These are phyloP conservation scores for Xylaria sp. DNA, from an alignment of 2,329 filamentous ascomycete genomes.

Conservation along the genomic window DNA sequence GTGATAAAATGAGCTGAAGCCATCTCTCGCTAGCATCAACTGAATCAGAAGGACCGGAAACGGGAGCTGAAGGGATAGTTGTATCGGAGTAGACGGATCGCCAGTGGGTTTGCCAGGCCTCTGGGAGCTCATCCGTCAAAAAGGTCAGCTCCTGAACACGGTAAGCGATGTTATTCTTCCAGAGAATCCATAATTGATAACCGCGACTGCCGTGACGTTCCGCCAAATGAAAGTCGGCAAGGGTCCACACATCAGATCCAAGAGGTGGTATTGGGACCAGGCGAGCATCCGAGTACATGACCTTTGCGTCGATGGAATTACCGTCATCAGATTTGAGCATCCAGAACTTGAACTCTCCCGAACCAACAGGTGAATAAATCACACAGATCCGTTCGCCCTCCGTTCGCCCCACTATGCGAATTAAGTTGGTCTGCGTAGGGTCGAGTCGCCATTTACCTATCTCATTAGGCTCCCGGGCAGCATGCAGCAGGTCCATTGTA, in stretches of 20 bases:
- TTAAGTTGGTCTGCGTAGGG: constrained; percentile 78
- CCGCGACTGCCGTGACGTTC: constrained; percentile 63
- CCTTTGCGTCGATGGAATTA: constrained; percentile 72
- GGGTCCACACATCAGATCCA: constrained; percentile 79
- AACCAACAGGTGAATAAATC: constrained; percentile 87
- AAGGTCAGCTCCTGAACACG: constrained; percentile 79
- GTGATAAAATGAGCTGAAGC: constrained; percentile 83
- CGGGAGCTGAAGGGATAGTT: constrained; percentile 62
- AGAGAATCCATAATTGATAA: constrained; percentile 75
- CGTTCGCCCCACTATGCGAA: constrained; percentile 73
- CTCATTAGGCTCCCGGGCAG: constrained; percentile 73
- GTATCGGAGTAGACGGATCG: constrained; percentile 72
- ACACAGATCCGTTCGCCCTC: constrained; percentile 69
- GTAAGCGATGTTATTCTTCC: constrained; percentile 86
- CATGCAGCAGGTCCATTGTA: constrained; percentile 80
- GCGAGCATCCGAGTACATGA: constrained; percentile 72
- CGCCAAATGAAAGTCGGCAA: constrained; percentile 79
- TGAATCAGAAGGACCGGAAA: constrained; percentile 70
- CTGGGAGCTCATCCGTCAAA: constrained; percentile 69
- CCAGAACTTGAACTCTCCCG: constrained; percentile 96
- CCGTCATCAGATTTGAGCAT: constrained; percentile 72
- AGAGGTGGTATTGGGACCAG: constrained; percentile 76
- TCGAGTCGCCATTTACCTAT: constrained; percentile 79
- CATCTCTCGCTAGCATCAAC: constrained; percentile 83
- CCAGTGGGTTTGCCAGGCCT: constrained; percentile 77